These are phyloP conservation scores for Trypanosoma melophagium DNA, from an alignment of 208 protist species.

Conservation along the genomic window DNA sequence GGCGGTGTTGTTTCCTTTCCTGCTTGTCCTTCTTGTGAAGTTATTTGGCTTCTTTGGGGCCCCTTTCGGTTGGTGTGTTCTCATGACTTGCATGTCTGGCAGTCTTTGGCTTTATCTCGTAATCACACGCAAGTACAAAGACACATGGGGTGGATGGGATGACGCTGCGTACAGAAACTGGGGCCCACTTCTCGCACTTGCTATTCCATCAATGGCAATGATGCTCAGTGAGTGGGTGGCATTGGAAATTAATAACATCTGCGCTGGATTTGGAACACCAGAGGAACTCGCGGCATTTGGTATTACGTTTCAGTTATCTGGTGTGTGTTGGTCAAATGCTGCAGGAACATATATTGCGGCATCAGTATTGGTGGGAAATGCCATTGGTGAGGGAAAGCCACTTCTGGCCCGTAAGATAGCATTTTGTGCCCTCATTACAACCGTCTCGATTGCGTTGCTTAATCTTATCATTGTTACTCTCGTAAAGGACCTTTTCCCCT, in stretches of 20 bases:
- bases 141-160: constrained; percentile 74
- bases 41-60: constrained; percentile 56
- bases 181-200: constrained; percentile 55
- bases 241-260: constrained; percentile 74
- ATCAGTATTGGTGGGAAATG: constrained; percentile 74
- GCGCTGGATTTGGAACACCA: constrained; percentile 55
- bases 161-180: constrained; percentile 57
- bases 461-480: constrained; percentile 42
- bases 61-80: constrained; percentile 59
- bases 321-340: constrained; percentile 54
- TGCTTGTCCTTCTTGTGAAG: constrained; percentile 50
- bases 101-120: constrained; percentile 60
- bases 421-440: constrained; percentile 36
- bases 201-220: constrained; percentile 75
- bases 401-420: constrained; percentile 56
- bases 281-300: constrained; percentile 69
- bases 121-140: constrained; percentile 58
- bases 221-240: constrained; percentile 81
- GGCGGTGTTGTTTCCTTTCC: constrained; percentile 51
- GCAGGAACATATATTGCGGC: constrained; percentile 75
- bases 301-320: constrained; percentile 63
- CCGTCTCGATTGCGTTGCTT: constrained; percentile 29
- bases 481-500: constrained; percentile 30
- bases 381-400: constrained; percentile 54
- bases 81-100: constrained; percentile 55